Evolutionary conservation across 306 rosid genomes (phyloP).

Genomic region (Canavalia gladiata): DNA sequence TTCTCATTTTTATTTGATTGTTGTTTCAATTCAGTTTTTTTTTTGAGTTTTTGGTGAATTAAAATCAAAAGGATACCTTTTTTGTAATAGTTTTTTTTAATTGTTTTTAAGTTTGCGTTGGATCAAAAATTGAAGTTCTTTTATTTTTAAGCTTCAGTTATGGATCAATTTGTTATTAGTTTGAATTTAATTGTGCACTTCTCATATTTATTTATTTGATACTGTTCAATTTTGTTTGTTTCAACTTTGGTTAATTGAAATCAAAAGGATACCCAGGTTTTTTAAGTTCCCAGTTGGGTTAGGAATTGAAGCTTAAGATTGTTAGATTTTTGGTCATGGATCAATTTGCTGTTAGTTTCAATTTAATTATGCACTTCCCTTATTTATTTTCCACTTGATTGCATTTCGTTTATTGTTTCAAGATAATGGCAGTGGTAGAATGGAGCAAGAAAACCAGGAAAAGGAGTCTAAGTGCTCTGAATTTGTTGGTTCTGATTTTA

Average conservation of each 20-base stretch:
- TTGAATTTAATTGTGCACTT: not conserved
- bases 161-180: slow-evolving; percentile 14
- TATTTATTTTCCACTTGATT: slow-evolving; percentile 21
- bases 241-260: no score
- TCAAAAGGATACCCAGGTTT: no score
- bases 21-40: not conserved
- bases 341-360: slow-evolving; percentile 28
- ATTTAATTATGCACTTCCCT: slow-evolving; percentile 13
- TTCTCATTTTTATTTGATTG: not conserved
- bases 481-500: slow-evolving; percentile 26
- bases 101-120: not conserved
- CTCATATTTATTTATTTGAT: not conserved
- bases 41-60: not conserved
- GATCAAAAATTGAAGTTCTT: not conserved
- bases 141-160: not conserved
- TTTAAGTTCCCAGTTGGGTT: no score
- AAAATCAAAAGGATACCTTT: not conserved
- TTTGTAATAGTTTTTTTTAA: not conserved
- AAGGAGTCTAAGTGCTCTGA: slow-evolving; percentile 33
- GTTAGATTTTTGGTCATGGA: not conserved
- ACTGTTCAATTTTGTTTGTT: no score
- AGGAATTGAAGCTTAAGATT: not conserved
- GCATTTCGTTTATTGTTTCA: slow-evolving; percentile 29
- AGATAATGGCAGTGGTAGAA: slow-evolving; percentile 51
- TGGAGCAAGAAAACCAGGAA: slow-evolving; percentile 49